Percentiles rank a stretch among this genome's conserved stretches.
Evolutionary conservation across 176 grass and related monocot genomes (phyloP).

Genomic region (Echinochloa phyllopogon): DNA sequence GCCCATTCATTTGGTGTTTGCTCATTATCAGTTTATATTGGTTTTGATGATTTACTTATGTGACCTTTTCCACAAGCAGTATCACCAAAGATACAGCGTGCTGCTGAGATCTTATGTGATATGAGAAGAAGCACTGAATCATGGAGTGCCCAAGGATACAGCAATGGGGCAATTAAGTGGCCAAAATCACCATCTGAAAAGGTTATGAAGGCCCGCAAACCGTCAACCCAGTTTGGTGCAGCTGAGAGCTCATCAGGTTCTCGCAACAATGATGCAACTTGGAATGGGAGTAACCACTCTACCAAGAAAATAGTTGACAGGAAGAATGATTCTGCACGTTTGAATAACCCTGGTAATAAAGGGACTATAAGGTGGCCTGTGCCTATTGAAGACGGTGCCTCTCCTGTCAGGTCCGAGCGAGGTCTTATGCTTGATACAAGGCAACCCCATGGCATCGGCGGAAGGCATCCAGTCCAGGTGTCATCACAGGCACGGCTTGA

Average conservation of each 20-base stretch:
- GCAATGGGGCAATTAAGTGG: constrained; percentile 63
- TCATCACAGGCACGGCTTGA: constrained; percentile 60
- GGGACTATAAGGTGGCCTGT: constrained; percentile 70
- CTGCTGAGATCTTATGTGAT: constrained; percentile 87
- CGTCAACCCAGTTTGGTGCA: constrained; percentile 60
- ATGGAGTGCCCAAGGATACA: constrained; percentile 49
- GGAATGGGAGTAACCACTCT: constrained; percentile 45
- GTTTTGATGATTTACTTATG: constrained; percentile 32
- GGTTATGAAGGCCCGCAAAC: constrained; percentile 73
- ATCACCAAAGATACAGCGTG: constrained; percentile 46
- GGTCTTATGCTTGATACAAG: constrained; percentile 41
- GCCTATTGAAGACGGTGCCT: constrained; percentile 54
- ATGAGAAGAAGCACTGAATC: constrained; percentile 52
- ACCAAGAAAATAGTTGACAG: constrained; percentile 62
- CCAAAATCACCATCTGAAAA: constrained; percentile 74
- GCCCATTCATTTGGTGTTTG: not conserved
- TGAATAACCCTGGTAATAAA: constrained; percentile 68
- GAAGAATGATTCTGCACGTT: constrained; percentile 62
- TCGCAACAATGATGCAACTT: constrained; percentile 61
- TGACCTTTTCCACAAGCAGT: constrained; percentile 46
- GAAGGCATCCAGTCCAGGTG: constrained; percentile 52
- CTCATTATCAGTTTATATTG: constrained; percentile 17
- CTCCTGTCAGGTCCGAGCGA: constrained; percentile 55
- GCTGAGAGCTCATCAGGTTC: constrained; percentile 57
- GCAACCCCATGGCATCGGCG: constrained; percentile 58